Base-by-base conservation (phyloP, 306 rosid genomes). In the Calophaca sinica region DNA sequence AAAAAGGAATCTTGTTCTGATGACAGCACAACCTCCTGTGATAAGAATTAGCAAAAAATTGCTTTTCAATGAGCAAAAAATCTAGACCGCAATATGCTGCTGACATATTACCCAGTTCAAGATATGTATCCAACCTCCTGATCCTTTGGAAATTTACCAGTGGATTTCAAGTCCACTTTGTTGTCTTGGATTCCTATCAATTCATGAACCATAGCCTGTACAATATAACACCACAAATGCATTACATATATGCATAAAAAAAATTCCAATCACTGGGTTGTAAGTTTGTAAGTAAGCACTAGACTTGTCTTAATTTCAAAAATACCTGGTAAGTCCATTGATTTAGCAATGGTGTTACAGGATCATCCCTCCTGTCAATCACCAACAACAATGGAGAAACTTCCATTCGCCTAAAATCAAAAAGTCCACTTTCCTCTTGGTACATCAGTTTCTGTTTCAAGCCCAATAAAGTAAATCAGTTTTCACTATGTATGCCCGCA, bases 251-350 rank as follows among this genome's bases (percentile, higher is more conserved):
- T 62, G 42, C 29, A 63, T 65, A 79, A 61, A 72, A 53, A 53
- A 55, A 42, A 12, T 38, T 53, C 65, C 59, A 45, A 58, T 62
- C 20, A 32, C 49, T 42, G 61, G 50, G 59, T 44, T 29, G 38
- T 62, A 68, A 72, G 61, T 46, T 76, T 81, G 35, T 60, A 58
- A 53, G 72, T 5, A 79, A 29, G 73, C 29, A 31, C 52, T 26
- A 55, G 66, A 69, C 60, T 68, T 39, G 53, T 67, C 55, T 66
- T 57, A 70, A 20, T 60, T 42, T 11, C 53, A 66, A 52, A 73
- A 42, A 52, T 82, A 92, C 99, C 97, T 94, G 97, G 84, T 94
- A 94, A 42, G 99, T 94, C 99, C 99, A 94, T 48, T 92, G 97
- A 78, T 92, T 90, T 74, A 94, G 86, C 84, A 94, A 81, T 0